These are phyloP conservation scores for Mucuna pruriens DNA, from an alignment of 306 rosid species.

Conservation along the genomic window DNA sequence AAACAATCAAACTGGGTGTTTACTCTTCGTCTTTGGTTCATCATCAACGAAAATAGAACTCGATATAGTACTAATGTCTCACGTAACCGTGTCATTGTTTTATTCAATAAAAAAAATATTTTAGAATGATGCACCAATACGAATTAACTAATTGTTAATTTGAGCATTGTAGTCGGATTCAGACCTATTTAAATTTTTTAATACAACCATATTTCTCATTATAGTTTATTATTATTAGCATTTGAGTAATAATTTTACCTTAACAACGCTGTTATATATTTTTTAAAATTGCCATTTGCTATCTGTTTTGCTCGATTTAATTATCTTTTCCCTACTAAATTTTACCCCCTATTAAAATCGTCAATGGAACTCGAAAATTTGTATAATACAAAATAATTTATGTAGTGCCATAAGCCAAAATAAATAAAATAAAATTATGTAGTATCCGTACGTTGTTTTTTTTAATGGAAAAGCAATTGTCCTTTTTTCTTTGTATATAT, in stretches of 20 bases:
- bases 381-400: background rate
- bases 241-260: background rate
- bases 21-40: background rate
- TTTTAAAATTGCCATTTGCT: background rate
- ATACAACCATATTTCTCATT: background rate
- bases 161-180: background rate
- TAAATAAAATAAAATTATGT: background rate
- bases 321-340: background rate
- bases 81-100: background rate
- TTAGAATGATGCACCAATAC: background rate
- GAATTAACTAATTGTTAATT: background rate
- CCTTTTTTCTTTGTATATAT: background rate
- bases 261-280: background rate
- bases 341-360: no score
- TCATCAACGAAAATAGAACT: background rate
- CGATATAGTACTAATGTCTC: background rate
- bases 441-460: background rate
- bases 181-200: background rate
- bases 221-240: background rate
- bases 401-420: background rate
- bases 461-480: background rate
- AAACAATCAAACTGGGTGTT: no score
- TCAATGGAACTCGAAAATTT: no score
- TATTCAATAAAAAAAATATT: background rate
- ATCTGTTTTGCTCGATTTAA: background rate